These are phyloP conservation scores for Avena eriantha DNA, from an alignment of 176 grass and related monocot genomes.

Conservation along the genomic window DNA sequence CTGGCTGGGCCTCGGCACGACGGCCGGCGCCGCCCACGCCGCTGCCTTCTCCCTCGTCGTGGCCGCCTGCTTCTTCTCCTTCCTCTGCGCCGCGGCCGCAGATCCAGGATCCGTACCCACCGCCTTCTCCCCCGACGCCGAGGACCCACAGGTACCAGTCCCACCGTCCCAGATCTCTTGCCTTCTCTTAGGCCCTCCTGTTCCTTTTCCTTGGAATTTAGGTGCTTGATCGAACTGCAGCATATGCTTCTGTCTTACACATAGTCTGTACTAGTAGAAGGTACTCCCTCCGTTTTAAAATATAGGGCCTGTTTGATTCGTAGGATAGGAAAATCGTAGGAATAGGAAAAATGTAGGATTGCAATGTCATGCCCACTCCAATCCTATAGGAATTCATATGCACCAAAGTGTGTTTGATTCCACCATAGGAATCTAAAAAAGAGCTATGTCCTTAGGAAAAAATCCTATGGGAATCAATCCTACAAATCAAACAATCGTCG, in stretches of 20 bases:
- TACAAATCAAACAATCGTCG: no score
- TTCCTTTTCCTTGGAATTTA: background rate
- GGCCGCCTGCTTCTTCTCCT: slow-evolving; percentile 74
- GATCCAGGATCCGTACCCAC: slow-evolving; percentile 74
- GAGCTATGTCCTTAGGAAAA: no score
- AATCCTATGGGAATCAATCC: no score
- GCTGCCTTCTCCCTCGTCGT: slow-evolving; percentile 62
- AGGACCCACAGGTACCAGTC: slow-evolving; percentile 55
- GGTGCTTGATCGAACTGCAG: background rate
- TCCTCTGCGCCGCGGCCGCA: slow-evolving; percentile 54
- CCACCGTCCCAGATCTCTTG: slow-evolving; percentile 39
- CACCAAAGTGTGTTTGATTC: no score
- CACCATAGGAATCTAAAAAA: no score
- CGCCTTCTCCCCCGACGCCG: slow-evolving; percentile 61
- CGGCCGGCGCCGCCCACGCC: slow-evolving; percentile 59
- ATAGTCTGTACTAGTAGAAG: background rate
- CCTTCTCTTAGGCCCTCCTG: background rate
- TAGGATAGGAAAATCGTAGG: no score
- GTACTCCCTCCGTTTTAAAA: no score
- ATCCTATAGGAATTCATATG: no score
- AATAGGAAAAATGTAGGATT: no score
- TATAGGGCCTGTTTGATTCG: no score
- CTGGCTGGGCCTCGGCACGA: slow-evolving; percentile 69
- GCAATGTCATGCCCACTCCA: no score
- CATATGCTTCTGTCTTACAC: background rate